Percentiles rank a stretch among this genome's conserved stretches.
These are phyloP conservation scores for Cercospora citrullina DNA, from an alignment of 2,329 filamentous ascomycete genomes.

Conservation along the genomic window DNA sequence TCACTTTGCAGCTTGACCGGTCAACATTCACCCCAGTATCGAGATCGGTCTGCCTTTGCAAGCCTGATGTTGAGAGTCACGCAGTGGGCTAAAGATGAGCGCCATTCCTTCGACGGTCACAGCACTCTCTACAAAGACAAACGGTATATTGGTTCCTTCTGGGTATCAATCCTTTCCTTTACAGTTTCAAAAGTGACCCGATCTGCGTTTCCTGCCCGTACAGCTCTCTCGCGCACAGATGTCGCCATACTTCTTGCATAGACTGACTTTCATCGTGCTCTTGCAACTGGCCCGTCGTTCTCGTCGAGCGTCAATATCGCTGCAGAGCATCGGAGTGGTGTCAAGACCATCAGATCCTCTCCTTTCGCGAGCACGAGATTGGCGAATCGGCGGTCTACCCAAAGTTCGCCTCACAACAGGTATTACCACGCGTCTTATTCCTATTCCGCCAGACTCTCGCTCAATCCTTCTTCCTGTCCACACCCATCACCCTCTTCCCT, in stretches of 20 bases:
- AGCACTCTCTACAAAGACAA: background rate
- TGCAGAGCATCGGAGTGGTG: no score
- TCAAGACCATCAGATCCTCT: no score
- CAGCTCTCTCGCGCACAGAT: no score
- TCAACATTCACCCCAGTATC: no score
- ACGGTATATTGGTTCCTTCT: background rate
- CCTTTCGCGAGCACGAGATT: no score
- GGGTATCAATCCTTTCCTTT: background rate
- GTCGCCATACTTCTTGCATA: no score
- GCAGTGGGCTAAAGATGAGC: background rate
- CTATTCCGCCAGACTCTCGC: background rate
- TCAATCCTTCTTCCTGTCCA: constrained; percentile 16
- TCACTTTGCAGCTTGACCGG: no score
- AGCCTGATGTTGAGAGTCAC: background rate
- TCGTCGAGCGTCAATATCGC: no score
- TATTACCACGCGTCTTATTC: background rate
- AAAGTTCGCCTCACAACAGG: background rate
- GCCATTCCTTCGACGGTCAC: background rate
- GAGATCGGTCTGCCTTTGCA: no score
- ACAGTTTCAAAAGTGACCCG: background rate
- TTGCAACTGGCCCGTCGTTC: no score
- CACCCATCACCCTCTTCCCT: constrained; percentile 61
- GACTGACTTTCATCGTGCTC: no score
- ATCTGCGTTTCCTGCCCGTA: no score
- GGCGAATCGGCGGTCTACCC: background rate